phyloP scores from a whole-genome alignment of 2,329 filamentous ascomycete genomes.

The Leptodontidium sp. region DNA sequence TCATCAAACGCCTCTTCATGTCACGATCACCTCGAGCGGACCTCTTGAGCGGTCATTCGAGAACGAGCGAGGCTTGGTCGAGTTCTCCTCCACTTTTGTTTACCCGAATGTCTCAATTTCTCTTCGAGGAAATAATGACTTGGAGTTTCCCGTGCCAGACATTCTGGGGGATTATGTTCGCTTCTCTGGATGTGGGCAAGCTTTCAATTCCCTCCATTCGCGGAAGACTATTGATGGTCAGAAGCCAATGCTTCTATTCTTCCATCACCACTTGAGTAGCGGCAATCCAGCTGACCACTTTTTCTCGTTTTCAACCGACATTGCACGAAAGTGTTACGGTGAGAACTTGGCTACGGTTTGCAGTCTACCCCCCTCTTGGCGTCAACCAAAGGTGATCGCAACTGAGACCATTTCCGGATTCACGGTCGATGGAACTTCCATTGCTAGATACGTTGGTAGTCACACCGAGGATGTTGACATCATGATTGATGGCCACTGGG shows the following conservation, averaged over 20 bases:
- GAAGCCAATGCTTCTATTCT: slow-evolving; percentile 60
- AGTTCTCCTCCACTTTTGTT: slow-evolving; percentile 39
- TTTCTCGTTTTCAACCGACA: slow-evolving; percentile 62
- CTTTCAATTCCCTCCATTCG: slow-evolving; percentile 60
- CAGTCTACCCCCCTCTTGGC: not conserved
- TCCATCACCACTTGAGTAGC: slow-evolving; percentile 59
- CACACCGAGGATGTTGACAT: slow-evolving; percentile 6
- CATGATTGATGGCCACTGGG: slow-evolving; percentile 2
- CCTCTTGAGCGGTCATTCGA: slow-evolving; percentile 34
- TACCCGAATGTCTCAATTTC: slow-evolving; percentile 53
- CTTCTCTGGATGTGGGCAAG: slow-evolving; percentile 64
- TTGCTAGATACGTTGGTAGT: not conserved
- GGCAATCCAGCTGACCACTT: slow-evolving; percentile 56
- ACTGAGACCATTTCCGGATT: not conserved
- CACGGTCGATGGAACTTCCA: not conserved
- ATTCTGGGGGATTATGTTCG: slow-evolving; percentile 60
- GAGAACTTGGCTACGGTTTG: not conserved
- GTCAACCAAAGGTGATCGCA: slow-evolving; percentile 1
- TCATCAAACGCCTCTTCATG: slow-evolving; percentile 46
- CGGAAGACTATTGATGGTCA: slow-evolving; percentile 14
- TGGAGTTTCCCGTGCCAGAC: slow-evolving; percentile 37
- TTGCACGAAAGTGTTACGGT: slow-evolving; percentile 6
- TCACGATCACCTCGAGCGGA: slow-evolving; percentile 50
- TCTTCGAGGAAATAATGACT: not conserved
- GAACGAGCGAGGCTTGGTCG: slow-evolving; percentile 33